These are phyloP conservation scores for Sclerotinia subarctica DNA, from an alignment of 2,329 filamentous ascomycete species.

Conservation along the genomic window DNA sequence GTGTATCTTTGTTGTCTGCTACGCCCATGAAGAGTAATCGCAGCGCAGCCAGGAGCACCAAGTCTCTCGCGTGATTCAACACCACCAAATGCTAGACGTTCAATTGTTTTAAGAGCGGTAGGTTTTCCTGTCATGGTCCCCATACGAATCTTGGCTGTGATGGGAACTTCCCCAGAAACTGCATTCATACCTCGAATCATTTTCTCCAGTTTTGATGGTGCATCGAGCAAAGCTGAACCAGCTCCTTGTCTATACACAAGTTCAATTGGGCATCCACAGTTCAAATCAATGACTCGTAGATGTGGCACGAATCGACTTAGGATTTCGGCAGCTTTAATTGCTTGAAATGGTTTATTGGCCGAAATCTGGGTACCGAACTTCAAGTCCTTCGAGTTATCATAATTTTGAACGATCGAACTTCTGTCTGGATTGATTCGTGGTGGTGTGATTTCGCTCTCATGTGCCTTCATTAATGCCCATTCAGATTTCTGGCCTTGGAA, in stretches of 20 bases:
- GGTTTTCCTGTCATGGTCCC: constrained; percentile 78
- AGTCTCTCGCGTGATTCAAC: constrained; percentile 65
- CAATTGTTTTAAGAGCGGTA: constrained; percentile 75
- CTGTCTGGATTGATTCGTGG: constrained; percentile 57
- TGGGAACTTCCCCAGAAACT: constrained; percentile 84
- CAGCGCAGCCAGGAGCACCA: constrained; percentile 81
- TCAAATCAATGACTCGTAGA: constrained; percentile 87
- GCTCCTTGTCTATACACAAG: constrained; percentile 84
- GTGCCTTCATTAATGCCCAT: constrained; percentile 92
- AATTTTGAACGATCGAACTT: constrained; percentile 62
- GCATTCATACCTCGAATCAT: constrained; percentile 95
- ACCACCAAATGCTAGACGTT: constrained; percentile 78
- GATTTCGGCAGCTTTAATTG: constrained; percentile 81
- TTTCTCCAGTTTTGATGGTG: constrained; percentile 82
- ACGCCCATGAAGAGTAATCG: constrained; percentile 92
- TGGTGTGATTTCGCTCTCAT: constrained; percentile 74
- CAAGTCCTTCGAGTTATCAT: constrained; percentile 78
- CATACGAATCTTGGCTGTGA: constrained; percentile 92
- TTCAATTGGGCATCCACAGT: constrained; percentile 97
- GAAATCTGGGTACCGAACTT: constrained; percentile 92
- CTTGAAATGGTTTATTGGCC: constrained; percentile 87
- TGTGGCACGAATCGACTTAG: constrained; percentile 74
- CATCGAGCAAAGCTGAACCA: constrained; percentile 88
- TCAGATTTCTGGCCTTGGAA: constrained; percentile 87
- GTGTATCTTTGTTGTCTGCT: constrained; percentile 95